Evolutionary conservation across 1,284 basidiomycete genomes (phyloP), one percentile per base, ranked within the genome.

Genomic region (Volvariella volvacea): DNA sequence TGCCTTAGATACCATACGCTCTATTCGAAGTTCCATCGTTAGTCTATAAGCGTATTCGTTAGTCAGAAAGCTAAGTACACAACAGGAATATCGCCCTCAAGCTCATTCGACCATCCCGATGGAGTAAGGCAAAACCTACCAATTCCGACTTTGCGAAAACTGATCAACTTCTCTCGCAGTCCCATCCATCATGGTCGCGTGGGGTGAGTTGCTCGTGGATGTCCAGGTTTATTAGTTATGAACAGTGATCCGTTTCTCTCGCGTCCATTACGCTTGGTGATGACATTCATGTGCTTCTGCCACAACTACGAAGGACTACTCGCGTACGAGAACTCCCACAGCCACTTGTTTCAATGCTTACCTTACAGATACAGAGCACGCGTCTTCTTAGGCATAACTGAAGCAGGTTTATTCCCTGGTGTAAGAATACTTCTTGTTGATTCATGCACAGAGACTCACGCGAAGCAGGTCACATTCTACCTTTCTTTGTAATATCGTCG

Each of bases 401-500:
- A 79, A 55, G 70, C 67, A 45, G 76, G 76, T 21, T 52, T 79
- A 28, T 76, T 76, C 46, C 74, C 74, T 2, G 75, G 65, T 12
- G 70, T 62, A 49, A 47, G 56, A 52, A 6, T 34, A n/a, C n/a
- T 14, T n/a, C 21, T 28, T 30, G 33, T 22, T 16, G 20, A 28
- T 6, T 31, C 14, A 39, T 20, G 22, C 19, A 36, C 34, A 36
- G 7, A 8, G 4, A n/a, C 15, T 6, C 6, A 7, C 15, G 25
- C 34, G 6, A 20, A 10, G n/a, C 45, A 70, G 43, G 65, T 78
- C 44, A 71, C 66, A 0, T 80, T 73, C 48, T 78, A 77, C 51
- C 65, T 77, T 34, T 72, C 73, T n/a, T 51, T 74, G 37, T 77
- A 74, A 76, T 79, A 79, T 48, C 68, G 73, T 8, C 60, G 68